These are phyloP conservation scores for Globisporangium rhizosaccharum DNA, from an alignment of 352 stramenopile genomes.

Conservation along the genomic window DNA sequence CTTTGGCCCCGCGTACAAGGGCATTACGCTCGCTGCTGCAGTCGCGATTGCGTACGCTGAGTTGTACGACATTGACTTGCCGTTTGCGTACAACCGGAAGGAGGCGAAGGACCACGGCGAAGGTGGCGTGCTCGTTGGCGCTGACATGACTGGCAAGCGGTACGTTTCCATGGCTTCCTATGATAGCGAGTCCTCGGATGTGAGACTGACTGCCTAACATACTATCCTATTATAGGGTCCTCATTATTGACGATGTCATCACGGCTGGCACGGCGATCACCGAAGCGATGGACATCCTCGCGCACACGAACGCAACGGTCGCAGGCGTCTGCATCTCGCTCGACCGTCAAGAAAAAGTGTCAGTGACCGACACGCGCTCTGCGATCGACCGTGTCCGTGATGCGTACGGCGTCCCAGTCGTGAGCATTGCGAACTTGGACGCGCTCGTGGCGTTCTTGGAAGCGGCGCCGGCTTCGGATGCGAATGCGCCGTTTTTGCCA, in stretches of 20 bases:
- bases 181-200: background rate
- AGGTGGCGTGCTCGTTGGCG: conserved; percentile 94
- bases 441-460: conserved; percentile 89
- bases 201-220: background rate
- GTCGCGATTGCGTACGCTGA: conserved; percentile 92
- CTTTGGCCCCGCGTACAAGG: conserved; percentile 99
- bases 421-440: conserved; percentile 94
- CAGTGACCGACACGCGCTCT: conserved; percentile 88
- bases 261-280: conserved; percentile 98
- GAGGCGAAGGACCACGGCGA: conserved; percentile 99
- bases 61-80: conserved; percentile 89
- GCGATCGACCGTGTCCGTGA: conserved; percentile 92
- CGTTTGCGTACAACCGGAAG: conserved; percentile 99
- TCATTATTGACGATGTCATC: conserved; percentile 99
- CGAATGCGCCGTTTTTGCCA: conserved; percentile 54
- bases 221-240: conserved; percentile 54
- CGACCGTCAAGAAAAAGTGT: conserved; percentile 97
- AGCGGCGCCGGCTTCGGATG: conserved; percentile 28
- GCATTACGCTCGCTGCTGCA: conserved; percentile 95
- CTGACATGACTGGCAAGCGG: conserved; percentile 92
- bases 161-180: conserved; percentile 17
- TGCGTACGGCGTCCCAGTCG: conserved; percentile 88
- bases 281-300: conserved; percentile 91
- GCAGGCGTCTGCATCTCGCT: conserved; percentile 96
- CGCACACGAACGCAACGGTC: conserved; percentile 88